phyloP scores from a whole-genome alignment of 2,329 filamentous ascomycete genomes.

The Fusarium caatingaense region DNA sequence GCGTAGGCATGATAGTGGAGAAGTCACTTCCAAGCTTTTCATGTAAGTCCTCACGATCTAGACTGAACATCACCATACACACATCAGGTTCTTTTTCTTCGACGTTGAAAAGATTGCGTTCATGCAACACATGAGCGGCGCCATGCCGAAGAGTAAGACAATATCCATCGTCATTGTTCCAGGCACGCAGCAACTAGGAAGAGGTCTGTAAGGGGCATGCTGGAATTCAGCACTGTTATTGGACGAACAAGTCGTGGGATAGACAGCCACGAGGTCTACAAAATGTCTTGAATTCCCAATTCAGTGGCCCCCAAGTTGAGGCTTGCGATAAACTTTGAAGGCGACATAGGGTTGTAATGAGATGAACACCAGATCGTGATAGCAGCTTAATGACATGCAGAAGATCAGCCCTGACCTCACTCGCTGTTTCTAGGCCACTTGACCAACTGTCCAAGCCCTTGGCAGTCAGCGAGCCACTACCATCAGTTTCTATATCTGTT shows the following conservation, averaged over 20 bases:
- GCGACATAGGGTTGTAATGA: neutral
- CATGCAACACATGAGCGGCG: slow-evolving; percentile 26
- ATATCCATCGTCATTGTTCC: neutral
- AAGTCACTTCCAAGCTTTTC: neutral
- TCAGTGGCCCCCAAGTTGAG: slow-evolving; percentile 12
- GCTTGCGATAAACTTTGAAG: slow-evolving; percentile 15
- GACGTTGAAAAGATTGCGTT: slow-evolving; percentile 8
- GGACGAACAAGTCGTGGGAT: slow-evolving; percentile 8
- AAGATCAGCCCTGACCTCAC: neutral
- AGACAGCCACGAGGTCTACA: slow-evolving; percentile 24
- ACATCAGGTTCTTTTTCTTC: neutral
- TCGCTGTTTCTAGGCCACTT: neutral
- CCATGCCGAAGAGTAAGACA: slow-evolving; percentile 23
- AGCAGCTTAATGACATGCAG: slow-evolving; percentile 10
- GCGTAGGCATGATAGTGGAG: slow-evolving; percentile 14
- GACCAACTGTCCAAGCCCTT: neutral
- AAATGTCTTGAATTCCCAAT: neutral
- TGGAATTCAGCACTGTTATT: slow-evolving; percentile 27
- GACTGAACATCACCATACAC: neutral
- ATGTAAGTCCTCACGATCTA: neutral
- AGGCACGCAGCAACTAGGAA: slow-evolving; percentile 28
- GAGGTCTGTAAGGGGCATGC: slow-evolving; percentile 33
- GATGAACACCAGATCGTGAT: neutral
- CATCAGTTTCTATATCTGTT: neutral
- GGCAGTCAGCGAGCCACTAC: neutral